Conservation (phyloP, 768 basidiomycete genomes). For the Auricularia sp. region DNA sequence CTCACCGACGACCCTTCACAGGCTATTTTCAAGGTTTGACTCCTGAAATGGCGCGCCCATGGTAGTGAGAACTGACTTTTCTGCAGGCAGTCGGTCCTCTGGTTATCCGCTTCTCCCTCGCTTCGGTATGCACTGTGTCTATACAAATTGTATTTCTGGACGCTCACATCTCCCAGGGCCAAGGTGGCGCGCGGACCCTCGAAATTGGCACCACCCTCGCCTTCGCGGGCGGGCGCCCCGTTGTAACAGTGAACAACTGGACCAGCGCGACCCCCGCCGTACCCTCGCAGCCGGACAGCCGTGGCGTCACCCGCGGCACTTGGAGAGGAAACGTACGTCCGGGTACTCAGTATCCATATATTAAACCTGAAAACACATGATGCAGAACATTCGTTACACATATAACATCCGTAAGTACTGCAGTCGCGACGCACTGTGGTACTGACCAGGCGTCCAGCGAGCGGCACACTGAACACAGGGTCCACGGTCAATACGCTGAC, state of each 20-base stretch:
- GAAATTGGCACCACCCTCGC: slow-evolving; percentile 36
- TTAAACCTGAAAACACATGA: neutral
- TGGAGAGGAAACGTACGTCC: slow-evolving; percentile 28
- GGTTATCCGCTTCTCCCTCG: slow-evolving; percentile 20
- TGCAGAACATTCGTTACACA: neutral
- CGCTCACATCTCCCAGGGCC: slow-evolving; percentile 22
- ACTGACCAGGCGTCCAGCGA: neutral
- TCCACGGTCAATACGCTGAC: slow-evolving; percentile 27
- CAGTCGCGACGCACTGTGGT: neutral
- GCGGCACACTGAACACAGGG: slow-evolving; percentile 30
- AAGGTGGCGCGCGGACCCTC: slow-evolving; percentile 37
- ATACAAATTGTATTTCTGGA: slow-evolving; percentile 23
- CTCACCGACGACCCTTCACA: too few relatives aligned
- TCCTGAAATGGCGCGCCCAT: too few relatives aligned
- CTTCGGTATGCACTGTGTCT: slow-evolving; percentile 9
- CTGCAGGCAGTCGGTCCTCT: slow-evolving; percentile 32
- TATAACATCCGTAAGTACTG: neutral
- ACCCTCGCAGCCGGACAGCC: slow-evolving; percentile 32
- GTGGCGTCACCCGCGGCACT: slow-evolving; percentile 42
- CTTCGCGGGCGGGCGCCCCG: slow-evolving; percentile 39
- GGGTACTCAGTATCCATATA: slow-evolving; percentile 1
- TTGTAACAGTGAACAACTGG: slow-evolving; percentile 34
- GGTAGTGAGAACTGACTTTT: too few relatives aligned
- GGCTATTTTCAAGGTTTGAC: slow-evolving; percentile 17
- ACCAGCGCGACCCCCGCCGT: slow-evolving; percentile 31